These are phyloP conservation scores for Monocercomonoides exilis DNA, from an alignment of 78 protist genomes.

Conservation along the genomic window DNA sequence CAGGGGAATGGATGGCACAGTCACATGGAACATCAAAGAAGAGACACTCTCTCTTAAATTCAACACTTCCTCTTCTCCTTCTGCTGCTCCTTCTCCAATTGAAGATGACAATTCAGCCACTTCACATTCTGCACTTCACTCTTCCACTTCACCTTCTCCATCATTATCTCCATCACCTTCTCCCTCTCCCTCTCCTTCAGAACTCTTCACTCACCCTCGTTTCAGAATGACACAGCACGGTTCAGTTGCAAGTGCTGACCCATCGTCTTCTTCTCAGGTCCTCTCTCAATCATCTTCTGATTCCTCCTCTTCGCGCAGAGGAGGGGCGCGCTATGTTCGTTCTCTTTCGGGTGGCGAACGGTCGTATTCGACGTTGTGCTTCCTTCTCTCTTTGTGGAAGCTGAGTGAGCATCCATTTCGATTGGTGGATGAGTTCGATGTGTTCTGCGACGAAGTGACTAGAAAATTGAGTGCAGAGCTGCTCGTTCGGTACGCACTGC, in stretches of 20 bases:
- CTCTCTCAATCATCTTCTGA: too few species aligned
- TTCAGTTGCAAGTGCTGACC: too few species aligned
- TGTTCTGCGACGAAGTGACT: not conserved
- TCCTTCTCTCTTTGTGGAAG: not conserved
- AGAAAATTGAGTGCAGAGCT: not conserved
- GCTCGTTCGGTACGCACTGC: not conserved
- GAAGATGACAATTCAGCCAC: too few species aligned
- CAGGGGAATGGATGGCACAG: not conserved
- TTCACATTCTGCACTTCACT: not conserved
- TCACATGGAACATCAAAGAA: not conserved
- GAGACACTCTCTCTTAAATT: not conserved
- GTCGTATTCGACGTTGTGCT: not conserved
- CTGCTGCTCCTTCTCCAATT: too few species aligned
- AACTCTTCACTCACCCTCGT: not conserved
- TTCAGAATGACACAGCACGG: too few species aligned
- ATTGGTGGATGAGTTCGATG: constrained; percentile 10
- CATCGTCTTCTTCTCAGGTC: too few species aligned
- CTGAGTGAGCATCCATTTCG: not conserved
- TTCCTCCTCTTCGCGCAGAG: too few species aligned
- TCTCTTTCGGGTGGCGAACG: constrained; percentile 12
- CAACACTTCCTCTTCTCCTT: not conserved
- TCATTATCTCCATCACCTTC: not conserved
- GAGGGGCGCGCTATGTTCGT: not conserved
- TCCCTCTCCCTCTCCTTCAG: not conserved
- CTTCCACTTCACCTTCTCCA: not conserved